A percentile compares a stretch with the other conserved stretches of the same genome.
These are phyloP conservation scores for Gracilariopsis chorda DNA, from an alignment of 23 red algal genomes.

Conservation along the genomic window DNA sequence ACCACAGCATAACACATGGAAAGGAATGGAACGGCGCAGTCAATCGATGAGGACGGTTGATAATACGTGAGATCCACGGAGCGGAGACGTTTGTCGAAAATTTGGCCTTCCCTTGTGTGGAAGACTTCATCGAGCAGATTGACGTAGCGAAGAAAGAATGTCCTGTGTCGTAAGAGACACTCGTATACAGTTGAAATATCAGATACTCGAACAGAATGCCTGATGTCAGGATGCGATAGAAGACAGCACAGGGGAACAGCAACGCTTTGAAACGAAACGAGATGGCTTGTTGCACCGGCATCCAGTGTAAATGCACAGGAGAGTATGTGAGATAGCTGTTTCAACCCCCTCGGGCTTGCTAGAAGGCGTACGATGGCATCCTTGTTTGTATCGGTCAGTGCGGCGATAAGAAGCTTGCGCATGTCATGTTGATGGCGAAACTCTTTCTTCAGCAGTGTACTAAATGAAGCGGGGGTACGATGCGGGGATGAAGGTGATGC, in stretches of 20 bases:
- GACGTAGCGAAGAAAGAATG: neutral
- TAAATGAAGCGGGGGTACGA: neutral
- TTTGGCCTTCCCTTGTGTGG: neutral
- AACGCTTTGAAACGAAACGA: neutral
- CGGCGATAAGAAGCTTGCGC: neutral
- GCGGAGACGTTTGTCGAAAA: neutral
- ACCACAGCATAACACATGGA: neutral
- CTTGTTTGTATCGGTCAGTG: neutral
- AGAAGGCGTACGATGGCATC: neutral
- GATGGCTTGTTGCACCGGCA: neutral
- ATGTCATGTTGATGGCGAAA: constrained; percentile 8
- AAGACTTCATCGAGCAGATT: neutral
- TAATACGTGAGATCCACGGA: neutral
- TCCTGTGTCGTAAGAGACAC: neutral
- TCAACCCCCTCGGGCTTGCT: neutral
- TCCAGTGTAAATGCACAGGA: neutral
- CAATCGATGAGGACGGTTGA: neutral
- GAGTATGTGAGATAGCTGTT: neutral
- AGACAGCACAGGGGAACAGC: neutral
- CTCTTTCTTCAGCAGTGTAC: neutral
- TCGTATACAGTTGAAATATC: neutral
- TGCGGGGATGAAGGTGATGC: neutral
- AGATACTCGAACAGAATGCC: neutral
- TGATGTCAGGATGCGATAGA: neutral
- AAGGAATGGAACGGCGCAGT: neutral